These are phyloP conservation scores for Tylopilus balloui DNA, from an alignment of 768 basidiomycete species.

Conservation along the genomic window DNA sequence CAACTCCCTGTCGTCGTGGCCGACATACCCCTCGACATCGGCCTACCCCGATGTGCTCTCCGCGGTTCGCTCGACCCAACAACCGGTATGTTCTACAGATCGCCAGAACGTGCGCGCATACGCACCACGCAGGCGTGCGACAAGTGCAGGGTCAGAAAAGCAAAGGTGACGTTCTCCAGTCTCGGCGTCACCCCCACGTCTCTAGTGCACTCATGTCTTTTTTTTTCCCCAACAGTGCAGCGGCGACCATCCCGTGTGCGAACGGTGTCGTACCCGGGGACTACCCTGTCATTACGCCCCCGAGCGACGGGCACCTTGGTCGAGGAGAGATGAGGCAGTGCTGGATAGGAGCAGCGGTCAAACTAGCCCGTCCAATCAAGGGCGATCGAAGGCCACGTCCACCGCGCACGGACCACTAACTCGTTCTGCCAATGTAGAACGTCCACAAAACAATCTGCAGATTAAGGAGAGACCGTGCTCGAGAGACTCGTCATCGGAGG, in stretches of 20 bases:
- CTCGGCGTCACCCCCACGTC: not conserved
- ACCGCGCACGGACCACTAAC: not conserved
- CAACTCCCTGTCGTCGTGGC: not conserved
- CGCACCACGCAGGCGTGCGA: conserved; percentile 75
- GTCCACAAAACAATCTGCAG: not conserved
- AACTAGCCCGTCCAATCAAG: not conserved
- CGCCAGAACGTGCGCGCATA: conserved; percentile 58
- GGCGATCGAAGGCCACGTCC: not conserved
- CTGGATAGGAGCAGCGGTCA: not conserved
- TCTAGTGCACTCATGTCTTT: not conserved
- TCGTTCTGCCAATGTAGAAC: not conserved
- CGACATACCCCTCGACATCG: conserved; percentile 1
- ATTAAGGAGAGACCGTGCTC: not conserved
- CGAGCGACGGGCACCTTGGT: conserved; percentile 39
- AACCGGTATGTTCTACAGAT: conserved; percentile 64
- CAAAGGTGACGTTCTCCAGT: conserved; percentile 48
- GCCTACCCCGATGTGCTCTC: conserved; percentile 31
- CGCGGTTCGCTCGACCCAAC: conserved; percentile 59
- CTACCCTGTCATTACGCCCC: conserved; percentile 63
- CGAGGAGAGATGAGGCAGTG: not conserved
- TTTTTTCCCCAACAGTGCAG: conserved; percentile 56
- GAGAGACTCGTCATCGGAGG: not conserved
- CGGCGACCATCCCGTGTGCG: conserved; percentile 65
- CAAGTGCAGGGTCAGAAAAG: conserved; percentile 67
- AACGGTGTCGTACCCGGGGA: conserved; percentile 56